Base-by-base conservation (phyloP, 1,284 basidiomycete species). In the Omphalotus olearius region DNA sequence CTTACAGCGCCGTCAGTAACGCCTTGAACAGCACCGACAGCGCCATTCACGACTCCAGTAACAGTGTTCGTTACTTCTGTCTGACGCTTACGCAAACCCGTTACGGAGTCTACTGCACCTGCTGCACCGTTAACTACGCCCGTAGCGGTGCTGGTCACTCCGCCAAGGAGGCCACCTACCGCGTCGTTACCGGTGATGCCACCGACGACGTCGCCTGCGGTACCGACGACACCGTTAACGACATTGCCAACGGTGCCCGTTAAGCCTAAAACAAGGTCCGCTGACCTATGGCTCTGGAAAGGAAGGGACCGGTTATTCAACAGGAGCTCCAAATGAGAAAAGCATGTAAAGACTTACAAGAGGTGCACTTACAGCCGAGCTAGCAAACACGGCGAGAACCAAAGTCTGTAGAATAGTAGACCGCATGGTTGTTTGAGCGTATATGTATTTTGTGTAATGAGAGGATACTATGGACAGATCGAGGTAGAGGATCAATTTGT, bases 281-380 rank as follows among this genome's bases (percentile, higher is more conserved):
- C 9, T 10, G 30, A 3, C 38, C 38, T 40, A 40, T 10, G 38
- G 38, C 11, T 40, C 38, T 40, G 38, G 9, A 10, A 40, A 16
- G 38, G n/a, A 17, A n/a, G 7, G n/a, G 7, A 3, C 16, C 38
- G 26, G n/a, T 43, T 10, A 43, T n/a, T 10, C 16, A n/a, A 28
- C 25, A 28, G 7, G 25, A 28, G 30, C n/a, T 23, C 5, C 25
- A 13, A 14, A 11, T 16, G 17, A 28, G 16, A 10, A 13, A 13
- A 7, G 7, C 11, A 45, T 1, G 30, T 1, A 11, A 14, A 18
- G 7, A 30, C 43, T 3, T 30, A 45, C 43, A 28, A 28, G 1
- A n/a, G 43, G 43, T 28, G 43, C 43, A 45, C 25, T 25, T 16
- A 45, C 13, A 45, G 43, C 4, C 9, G 43, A 45, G 43, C 43